Base-by-base conservation (phyloP, 2,329 filamentous ascomycete genomes). In the Penicillium sp. region DNA sequence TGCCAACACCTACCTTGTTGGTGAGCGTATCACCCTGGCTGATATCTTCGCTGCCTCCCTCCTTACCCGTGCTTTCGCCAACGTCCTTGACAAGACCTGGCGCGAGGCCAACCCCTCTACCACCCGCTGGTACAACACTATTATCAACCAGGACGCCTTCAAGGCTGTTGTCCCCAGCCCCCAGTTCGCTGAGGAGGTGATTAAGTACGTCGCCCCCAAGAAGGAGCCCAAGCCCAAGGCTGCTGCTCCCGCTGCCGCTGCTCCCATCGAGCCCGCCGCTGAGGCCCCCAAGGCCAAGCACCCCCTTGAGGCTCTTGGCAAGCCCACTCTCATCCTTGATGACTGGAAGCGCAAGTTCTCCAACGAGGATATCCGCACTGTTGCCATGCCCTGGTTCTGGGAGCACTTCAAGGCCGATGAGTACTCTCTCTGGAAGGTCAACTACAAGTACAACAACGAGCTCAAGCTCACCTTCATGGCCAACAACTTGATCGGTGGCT, bases 401-500 rank as follows among this genome's bases (percentile, higher is more conserved):
- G 87, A 97, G 82, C 91, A 95, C 78, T 85, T 86, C 79, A 93
- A 94, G 74, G 88, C 94, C 68, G 88, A 91, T 64, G 94, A 99
- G 80, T 99, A 94, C 86, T 96, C 91, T 54, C 80, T 99, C 77
- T 99, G 91, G 91, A 87, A 86, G 77, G 81, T 92, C 69, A 88
- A 92, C 80, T 99, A 96, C 88, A 97, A 96, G 88, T 99, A 99
- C 85, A 96, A 97, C 80, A 87, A 96, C 60, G 94, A 99, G 87
- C 85, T 99, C 67, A 97, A 91, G 73, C 82, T 94, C 78, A 89
- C 89, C 73, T 99, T 99, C 89, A 99, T 99, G 94, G 93, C 91
- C 69, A 90, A 89, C 84, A 99, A 99, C 86, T 82, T 97, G 78
- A 93, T 99, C 75, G 92, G 84, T 79, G 94, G 94, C 77, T 96